Conservation (phyloP, 1,284 basidiomycete species). For the Ustilago nuda region DNA sequence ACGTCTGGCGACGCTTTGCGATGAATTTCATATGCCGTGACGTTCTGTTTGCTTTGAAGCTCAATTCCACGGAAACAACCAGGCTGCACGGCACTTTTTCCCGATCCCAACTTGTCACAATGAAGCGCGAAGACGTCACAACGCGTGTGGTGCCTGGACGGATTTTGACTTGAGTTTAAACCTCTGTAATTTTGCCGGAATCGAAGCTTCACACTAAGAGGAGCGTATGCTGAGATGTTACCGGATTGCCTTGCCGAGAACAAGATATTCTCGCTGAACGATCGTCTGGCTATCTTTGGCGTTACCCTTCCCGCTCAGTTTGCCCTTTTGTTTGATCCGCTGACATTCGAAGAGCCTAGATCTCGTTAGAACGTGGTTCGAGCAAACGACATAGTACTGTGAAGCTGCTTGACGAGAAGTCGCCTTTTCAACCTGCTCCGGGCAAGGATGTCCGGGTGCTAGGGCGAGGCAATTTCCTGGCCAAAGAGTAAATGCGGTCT, state of each 20-base stretch:
- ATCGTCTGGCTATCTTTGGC: constrained; percentile 3
- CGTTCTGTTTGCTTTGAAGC: neutral
- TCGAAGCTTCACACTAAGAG: neutral
- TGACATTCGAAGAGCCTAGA: neutral
- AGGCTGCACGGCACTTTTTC: neutral
- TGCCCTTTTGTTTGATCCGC: neutral
- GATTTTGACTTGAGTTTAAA: neutral
- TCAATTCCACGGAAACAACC: neutral
- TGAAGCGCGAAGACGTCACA: neutral
- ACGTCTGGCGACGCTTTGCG: neutral
- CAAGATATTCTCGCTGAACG: neutral
- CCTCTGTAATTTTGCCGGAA: neutral
- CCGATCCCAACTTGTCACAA: neutral
- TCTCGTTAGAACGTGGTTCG: neutral
- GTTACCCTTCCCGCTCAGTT: neutral
- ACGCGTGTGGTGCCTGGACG: neutral
- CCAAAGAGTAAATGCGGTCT: neutral
- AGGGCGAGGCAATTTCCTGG: too few relatives aligned
- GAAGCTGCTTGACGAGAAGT: neutral
- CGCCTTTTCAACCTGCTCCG: neutral
- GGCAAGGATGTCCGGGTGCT: neutral
- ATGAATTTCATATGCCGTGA: constrained; percentile 6
- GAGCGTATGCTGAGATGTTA: neutral
- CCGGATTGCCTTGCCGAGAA: neutral
- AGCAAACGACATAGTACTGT: neutral